Evolutionary conservation across 1,284 basidiomycete genomes (phyloP).

Genomic region (Paramarasmius palmivorus): DNA sequence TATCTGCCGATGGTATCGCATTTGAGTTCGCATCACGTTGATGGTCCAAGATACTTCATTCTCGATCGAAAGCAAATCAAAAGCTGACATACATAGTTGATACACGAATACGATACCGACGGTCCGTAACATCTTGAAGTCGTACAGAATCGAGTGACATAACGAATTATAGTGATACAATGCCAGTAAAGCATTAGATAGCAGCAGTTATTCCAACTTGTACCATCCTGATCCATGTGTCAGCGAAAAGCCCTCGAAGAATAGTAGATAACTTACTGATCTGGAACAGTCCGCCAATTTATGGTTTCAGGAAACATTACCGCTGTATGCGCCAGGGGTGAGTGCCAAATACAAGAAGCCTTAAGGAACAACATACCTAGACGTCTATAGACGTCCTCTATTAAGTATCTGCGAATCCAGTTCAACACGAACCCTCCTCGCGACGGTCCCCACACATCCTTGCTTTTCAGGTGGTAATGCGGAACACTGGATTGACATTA

Average conservation of each 20-base stretch:
- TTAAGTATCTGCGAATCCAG: constrained; percentile 46
- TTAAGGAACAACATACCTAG: constrained; percentile 33
- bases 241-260: not conserved
- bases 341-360: not conserved
- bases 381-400: constrained; percentile 59
- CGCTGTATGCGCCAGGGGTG: constrained; percentile 27
- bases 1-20: too few relatives aligned
- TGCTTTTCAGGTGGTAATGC: constrained; percentile 57
- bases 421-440: constrained; percentile 33
- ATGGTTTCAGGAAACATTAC: constrained; percentile 60
- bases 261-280: constrained; percentile 43
- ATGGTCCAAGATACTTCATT: too few relatives aligned
- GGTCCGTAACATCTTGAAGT: not conserved
- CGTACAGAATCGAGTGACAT: not conserved
- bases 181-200: constrained; percentile 25
- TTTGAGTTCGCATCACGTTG: too few relatives aligned
- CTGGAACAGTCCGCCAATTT: constrained; percentile 53
- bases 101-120: not conserved
- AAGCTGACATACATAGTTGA: not conserved
- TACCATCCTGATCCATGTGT: constrained; percentile 37
- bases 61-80: too few relatives aligned
- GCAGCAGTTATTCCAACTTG: constrained; percentile 48
- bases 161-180: not conserved
- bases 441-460: constrained; percentile 13
- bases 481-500: constrained; percentile 43